Conservation (phyloP, 495 filamentous ascomycete genomes). For the Endocarpon pusillum region DNA sequence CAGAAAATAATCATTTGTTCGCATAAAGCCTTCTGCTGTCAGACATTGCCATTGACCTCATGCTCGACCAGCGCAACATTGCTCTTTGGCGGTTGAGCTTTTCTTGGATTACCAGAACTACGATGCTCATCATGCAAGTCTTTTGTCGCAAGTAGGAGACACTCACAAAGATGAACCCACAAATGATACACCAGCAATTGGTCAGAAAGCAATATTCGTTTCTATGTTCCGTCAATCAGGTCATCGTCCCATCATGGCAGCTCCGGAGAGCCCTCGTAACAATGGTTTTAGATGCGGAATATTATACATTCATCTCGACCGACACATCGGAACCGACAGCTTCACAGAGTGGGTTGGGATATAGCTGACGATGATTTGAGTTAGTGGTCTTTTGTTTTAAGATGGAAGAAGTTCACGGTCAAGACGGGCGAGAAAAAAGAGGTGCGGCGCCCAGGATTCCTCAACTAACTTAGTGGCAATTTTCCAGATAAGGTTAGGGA, state of each 20-base stretch:
- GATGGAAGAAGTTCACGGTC: conserved; percentile 27
- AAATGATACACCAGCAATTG: conserved; percentile 5
- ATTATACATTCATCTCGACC: conserved; percentile 54
- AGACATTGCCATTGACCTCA: conserved; percentile 63
- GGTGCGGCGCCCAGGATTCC: too few relatives aligned
- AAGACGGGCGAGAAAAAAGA: conserved; percentile 1
- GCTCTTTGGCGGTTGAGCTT: conserved; percentile 43
- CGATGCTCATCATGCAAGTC: conserved; percentile 5
- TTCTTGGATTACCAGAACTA: conserved; percentile 76
- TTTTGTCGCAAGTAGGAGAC: not conserved
- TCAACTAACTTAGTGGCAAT: too few relatives aligned
- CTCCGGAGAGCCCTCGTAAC: conserved; percentile 78
- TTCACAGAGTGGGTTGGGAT: conserved; percentile 36
- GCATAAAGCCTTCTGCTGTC: conserved; percentile 20
- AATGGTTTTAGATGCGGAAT: conserved; percentile 96
- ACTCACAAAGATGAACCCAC: conserved; percentile 9
- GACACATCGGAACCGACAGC: conserved; percentile 78
- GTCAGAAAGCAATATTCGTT: conserved; percentile 5
- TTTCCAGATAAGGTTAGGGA: too few relatives aligned
- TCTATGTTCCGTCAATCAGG: conserved; percentile 70
- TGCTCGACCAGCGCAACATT: conserved; percentile 44
- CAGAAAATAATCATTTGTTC: conserved; percentile 1
- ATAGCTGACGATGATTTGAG: conserved; percentile 83
- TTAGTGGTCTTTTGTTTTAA: conserved; percentile 61
- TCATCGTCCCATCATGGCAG: conserved; percentile 98